Conservation (phyloP, 202 grass and related monocot species). For the Carex arenaria region DNA sequence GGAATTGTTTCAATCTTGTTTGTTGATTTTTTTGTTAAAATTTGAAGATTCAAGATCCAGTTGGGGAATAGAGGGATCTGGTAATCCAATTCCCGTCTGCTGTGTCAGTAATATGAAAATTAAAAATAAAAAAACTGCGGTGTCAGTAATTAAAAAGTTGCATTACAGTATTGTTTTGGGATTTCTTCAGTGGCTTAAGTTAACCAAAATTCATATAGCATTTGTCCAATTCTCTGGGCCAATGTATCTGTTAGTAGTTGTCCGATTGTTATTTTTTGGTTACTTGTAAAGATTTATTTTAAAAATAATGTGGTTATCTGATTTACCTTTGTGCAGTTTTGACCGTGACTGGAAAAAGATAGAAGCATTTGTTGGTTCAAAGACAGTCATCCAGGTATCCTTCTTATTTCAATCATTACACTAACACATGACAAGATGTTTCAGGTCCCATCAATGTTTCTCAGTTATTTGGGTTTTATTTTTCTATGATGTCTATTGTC, state of each 20-base stretch:
- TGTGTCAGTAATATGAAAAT: not conserved
- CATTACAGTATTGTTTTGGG: not conserved
- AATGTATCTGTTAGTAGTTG: not conserved
- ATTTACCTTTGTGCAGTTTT: slow-evolving; percentile 50
- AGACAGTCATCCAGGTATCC: slow-evolving; percentile 95
- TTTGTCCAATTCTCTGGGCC: not conserved
- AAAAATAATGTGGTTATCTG: not conserved
- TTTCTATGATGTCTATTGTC: not conserved
- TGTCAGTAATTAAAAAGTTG: not conserved
- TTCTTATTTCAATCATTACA: not conserved
- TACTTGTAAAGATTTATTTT: not conserved
- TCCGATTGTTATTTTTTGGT: not conserved
- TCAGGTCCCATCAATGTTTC: not conserved
- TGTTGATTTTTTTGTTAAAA: not conserved
- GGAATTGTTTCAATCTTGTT: not conserved
- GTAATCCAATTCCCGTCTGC: not conserved
- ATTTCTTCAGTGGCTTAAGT: not conserved
- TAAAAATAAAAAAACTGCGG: not conserved
- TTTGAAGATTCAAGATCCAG: not conserved
- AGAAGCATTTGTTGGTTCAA: slow-evolving; percentile 97
- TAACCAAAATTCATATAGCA: not conserved
- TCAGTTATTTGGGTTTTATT: not conserved
- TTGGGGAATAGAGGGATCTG: not conserved
- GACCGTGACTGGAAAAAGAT: slow-evolving; percentile 99
- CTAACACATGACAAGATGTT: slow-evolving; percentile 4